Evolutionary conservation across 176 grass and related monocot species (phyloP).

Genomic region (Tuctoria greenei): DNA sequence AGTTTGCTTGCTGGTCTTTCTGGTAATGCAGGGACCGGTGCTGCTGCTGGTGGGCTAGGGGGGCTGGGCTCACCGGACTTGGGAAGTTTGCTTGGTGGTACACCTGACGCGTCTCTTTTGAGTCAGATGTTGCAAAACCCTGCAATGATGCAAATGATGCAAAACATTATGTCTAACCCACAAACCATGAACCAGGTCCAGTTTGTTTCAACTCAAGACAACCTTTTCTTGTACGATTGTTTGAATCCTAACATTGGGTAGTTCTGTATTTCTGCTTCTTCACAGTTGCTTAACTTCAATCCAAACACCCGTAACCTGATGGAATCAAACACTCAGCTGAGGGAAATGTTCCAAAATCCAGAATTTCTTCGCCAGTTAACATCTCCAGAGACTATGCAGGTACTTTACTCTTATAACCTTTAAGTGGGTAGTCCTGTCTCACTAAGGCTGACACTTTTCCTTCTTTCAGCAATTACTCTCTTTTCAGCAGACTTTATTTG

Average conservation of each 20-base stretch:
- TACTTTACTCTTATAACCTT: conserved; percentile 19
- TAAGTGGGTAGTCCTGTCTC: neutral
- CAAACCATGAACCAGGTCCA: conserved; percentile 83
- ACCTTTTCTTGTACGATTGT: conserved; percentile 18
- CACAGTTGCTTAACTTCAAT: conserved; percentile 80
- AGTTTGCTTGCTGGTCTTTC: conserved; percentile 64
- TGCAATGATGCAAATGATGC: conserved; percentile 94
- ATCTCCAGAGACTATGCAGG: conserved; percentile 92
- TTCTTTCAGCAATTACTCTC: conserved; percentile 76
- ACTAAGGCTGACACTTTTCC: conserved; percentile 1
- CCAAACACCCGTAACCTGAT: conserved; percentile 72
- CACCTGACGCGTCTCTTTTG: conserved; percentile 58
- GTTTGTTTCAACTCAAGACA: conserved; percentile 5
- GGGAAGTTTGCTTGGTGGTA: conserved; percentile 51
- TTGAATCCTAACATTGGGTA: neutral
- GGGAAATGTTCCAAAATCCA: conserved; percentile 94
- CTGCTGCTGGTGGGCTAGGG: conserved; percentile 50
- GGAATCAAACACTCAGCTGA: conserved; percentile 83
- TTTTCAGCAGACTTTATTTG: conserved; percentile 70
- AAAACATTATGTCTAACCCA: conserved; percentile 88
- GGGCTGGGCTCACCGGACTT: conserved; percentile 71
- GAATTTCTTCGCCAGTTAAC: conserved; percentile 91
- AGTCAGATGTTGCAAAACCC: conserved; percentile 94
- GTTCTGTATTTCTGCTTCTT: conserved; percentile 33
- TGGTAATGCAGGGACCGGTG: conserved; percentile 45